Evolutionary conservation across 148 eudicot species (phyloP), one percentile per base, ranked within the genome.

Genomic region (Persicaria maculosa): DNA sequence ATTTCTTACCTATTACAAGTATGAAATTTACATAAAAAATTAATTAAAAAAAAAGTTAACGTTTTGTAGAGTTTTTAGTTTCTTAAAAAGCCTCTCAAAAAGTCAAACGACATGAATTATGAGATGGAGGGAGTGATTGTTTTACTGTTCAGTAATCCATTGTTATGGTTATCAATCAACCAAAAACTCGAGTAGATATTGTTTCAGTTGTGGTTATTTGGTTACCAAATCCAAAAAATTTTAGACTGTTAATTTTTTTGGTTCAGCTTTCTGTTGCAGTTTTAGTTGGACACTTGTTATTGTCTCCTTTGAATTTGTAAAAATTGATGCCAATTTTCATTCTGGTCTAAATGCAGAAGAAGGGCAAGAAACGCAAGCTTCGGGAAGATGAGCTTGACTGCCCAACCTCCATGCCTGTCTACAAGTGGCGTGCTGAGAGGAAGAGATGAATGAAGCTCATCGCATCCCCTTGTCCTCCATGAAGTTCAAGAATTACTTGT

Each of bases 311-410:
- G 19, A 17, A 73, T 12, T 15, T 54, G 14, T 69, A 22, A 22
- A 17, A 9, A 47, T 3, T 14, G 8, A 50, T 17, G 74, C 50
- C 6, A 71, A 9, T 71, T 11, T 11, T 45, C 43, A 11, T 71
- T 48, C 16, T 46, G 40, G 68, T 15, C 44, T 43, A 20, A 16
- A 36, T 77, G 53, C 92, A 93, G 98, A 93, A 93, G 79, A 91
- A 88, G 85, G 98, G 98, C 72, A 82, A 78, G 78, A 93, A 91
- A 72, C 88, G 98, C 70, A 93, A 85, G 61, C 88, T 93, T 50
- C 91, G 89, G 53, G 98, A 93, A 76, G 93, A 93, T 68, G 97
- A 91, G 78, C 80, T 93, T 17, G 84, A 80, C 50, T 72, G 70
- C 72, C 97, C 97, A 31, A 85, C 89, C 48, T 58, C 85, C n/a